Evolutionary conservation across 768 basidiomycete species (phyloP).

Genomic region (Lactarius tabidus): DNA sequence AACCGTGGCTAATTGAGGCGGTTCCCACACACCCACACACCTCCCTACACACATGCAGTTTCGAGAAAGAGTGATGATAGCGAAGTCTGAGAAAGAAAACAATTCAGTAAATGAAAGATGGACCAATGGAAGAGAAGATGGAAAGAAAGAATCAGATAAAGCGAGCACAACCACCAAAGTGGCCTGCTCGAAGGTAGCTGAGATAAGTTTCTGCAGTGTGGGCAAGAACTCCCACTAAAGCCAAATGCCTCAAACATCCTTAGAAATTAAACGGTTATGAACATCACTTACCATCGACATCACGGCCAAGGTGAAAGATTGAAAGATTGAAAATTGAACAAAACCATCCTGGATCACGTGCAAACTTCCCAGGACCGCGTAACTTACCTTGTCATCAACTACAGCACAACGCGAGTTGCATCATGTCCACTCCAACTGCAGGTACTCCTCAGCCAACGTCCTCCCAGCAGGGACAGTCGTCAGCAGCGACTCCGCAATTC

Average conservation of each 20-base stretch:
- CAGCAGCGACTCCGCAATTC: conserved; percentile 20
- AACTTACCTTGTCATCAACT: neutral
- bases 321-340: neutral
- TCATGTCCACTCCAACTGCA: conserved; percentile 25
- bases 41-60: neutral
- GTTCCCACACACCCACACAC: neutral
- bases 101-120: conserved; percentile 2
- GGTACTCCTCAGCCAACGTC: conserved; percentile 18
- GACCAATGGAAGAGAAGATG: neutral
- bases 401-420: neutral
- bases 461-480: conserved; percentile 25
- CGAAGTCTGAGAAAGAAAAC: neutral
- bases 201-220: conserved; percentile 83
- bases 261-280: conserved; percentile 12
- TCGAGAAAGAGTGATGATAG: neutral
- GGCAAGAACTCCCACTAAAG: conserved; percentile 66
- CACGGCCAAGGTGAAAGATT: neutral
- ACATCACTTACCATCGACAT: conserved; percentile 30
- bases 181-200: conserved; percentile 81
- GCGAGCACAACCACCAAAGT: conserved; percentile 43
- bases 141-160: conserved; percentile 39
- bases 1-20: neutral
- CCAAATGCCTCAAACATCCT: conserved; percentile 96
- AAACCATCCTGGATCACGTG: neutral
- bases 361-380: neutral